Evolutionary conservation across 768 basidiomycete species (phyloP).

Genomic region (Coprinopsis cinerea): DNA sequence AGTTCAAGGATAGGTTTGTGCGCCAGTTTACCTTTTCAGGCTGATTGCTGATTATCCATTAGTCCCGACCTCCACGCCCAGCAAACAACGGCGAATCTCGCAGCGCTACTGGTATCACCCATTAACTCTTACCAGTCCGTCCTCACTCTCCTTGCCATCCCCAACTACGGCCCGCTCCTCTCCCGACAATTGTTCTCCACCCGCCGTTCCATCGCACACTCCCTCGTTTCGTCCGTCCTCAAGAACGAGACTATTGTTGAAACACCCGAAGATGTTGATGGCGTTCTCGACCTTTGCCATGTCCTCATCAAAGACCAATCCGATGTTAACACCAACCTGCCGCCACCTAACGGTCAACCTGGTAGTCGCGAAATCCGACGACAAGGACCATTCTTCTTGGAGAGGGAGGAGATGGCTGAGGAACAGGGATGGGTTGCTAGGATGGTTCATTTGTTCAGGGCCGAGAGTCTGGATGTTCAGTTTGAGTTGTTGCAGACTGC

Average conservation of each 20-base stretch:
- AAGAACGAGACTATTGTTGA: conserved; percentile 97
- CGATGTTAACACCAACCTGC: conserved; percentile 33
- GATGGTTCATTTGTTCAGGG: conserved; percentile 93
- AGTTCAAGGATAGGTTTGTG: conserved; percentile 70
- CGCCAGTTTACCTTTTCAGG: conserved; percentile 2
- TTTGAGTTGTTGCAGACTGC: conserved; percentile 93
- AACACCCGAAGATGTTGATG: conserved; percentile 88
- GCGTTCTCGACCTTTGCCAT: conserved; percentile 87
- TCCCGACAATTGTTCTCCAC: conserved; percentile 85
- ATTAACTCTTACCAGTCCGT: conserved; percentile 96
- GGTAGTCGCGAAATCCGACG: conserved; percentile 41
- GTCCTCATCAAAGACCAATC: conserved; percentile 86
- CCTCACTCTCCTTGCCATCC: conserved; percentile 93
- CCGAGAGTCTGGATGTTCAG: conserved; percentile 82
- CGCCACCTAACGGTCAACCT: conserved; percentile 27
- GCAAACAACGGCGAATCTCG: conserved; percentile 86
- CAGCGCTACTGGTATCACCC: conserved; percentile 85
- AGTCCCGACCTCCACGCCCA: conserved; percentile 82
- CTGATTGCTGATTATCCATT: conserved; percentile 22
- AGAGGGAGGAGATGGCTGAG: conserved; percentile 90
- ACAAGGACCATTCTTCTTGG: conserved; percentile 55
- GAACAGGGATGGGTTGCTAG: conserved; percentile 99
- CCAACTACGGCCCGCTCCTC: conserved; percentile 81
- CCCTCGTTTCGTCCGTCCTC: conserved; percentile 87
- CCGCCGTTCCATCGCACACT: conserved; percentile 88